Conservation (phyloP, 768 basidiomycete species). For the Suillus occidentalis region DNA sequence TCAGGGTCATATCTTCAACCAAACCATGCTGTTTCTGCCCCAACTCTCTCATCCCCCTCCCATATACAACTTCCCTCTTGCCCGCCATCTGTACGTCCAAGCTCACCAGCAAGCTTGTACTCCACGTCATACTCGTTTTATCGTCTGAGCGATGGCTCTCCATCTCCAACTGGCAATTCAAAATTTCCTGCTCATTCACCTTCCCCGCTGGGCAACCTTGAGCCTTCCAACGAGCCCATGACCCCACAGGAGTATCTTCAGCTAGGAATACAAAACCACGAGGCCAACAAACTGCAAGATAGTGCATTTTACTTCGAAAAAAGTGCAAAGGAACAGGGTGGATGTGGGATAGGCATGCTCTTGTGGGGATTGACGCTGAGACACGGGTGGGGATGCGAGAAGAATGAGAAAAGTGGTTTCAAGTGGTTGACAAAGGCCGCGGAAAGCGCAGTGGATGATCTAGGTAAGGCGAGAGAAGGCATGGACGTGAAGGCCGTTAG, state of each 20-base stretch:
- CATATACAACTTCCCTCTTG: slow-evolving; percentile 27
- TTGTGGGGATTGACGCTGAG: slow-evolving; percentile 88
- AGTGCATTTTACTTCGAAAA: slow-evolving; percentile 75
- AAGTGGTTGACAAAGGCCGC: slow-evolving; percentile 83
- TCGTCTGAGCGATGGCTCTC: slow-evolving; percentile 45
- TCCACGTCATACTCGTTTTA: slow-evolving; percentile 66
- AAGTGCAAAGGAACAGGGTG: slow-evolving; percentile 71
- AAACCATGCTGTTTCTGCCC: slow-evolving; percentile 14
- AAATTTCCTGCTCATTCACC: slow-evolving; percentile 8
- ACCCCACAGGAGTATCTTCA: slow-evolving; percentile 71
- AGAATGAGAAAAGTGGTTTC: slow-evolving; percentile 79
- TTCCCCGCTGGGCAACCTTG: slow-evolving; percentile 18
- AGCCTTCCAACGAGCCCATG: slow-evolving; percentile 21
- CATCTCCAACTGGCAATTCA: slow-evolving; percentile 43
- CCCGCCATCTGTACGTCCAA: slow-evolving; percentile 37
- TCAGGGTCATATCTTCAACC: slow-evolving; percentile 17
- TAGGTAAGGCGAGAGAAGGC: slow-evolving; percentile 62
- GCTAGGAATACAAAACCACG: slow-evolving; percentile 76
- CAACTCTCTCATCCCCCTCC: slow-evolving; percentile 13
- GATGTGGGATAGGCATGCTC: slow-evolving; percentile 87
- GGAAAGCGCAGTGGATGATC: slow-evolving; percentile 73
- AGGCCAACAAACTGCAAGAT: slow-evolving; percentile 67
- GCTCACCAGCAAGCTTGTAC: slow-evolving; percentile 48
- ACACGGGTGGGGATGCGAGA: slow-evolving; percentile 85
- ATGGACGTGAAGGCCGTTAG: slow-evolving; percentile 54